Conservation (phyloP, 2,329 filamentous ascomycete genomes). For the Trichothecium sympodiale region DNA sequence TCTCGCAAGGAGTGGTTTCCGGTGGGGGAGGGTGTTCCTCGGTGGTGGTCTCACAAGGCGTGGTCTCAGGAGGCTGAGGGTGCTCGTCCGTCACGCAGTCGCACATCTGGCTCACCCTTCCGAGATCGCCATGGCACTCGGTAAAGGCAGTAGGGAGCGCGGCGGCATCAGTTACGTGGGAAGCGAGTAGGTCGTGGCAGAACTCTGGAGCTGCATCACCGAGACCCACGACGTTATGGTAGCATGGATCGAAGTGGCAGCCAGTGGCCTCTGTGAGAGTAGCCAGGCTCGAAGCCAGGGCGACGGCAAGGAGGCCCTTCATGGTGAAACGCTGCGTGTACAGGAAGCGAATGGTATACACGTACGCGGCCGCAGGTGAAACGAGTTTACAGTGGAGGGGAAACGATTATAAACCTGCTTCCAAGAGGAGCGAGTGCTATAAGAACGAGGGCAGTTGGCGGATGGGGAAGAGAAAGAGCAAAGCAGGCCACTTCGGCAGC, state of each 20-base stretch:
- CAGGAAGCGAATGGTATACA: neutral
- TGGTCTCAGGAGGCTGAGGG: conserved; percentile 3
- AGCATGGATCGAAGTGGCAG: conserved; percentile 24
- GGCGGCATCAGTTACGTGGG: conserved; percentile 13
- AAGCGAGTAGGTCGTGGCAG: conserved; percentile 20
- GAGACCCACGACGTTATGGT: conserved; percentile 16
- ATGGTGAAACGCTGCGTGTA: conserved; percentile 12
- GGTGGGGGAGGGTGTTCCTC: conserved; percentile 2
- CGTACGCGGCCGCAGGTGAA: too few relatives aligned
- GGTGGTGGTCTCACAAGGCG: conserved; percentile 1
- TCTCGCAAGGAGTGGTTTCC: conserved; percentile 1
- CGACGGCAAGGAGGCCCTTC: conserved; percentile 20
- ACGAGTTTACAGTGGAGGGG: too few relatives aligned
- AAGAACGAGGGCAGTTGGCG: too few relatives aligned
- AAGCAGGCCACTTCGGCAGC: too few relatives aligned
- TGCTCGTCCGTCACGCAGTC: conserved; percentile 21
- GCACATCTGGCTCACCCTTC: conserved; percentile 11
- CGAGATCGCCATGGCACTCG: conserved; percentile 14
- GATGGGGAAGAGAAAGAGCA: too few relatives aligned
- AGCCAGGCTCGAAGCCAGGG: conserved; percentile 17
- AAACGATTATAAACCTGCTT: too few relatives aligned
- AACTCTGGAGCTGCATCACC: conserved; percentile 15
- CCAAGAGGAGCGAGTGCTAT: too few relatives aligned
- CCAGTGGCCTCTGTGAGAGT: conserved; percentile 9
- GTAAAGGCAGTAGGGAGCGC: conserved; percentile 19